Evolutionary conservation across 2,329 filamentous ascomycete species (phyloP).

Genomic region (Colletotrichum coccodes): DNA sequence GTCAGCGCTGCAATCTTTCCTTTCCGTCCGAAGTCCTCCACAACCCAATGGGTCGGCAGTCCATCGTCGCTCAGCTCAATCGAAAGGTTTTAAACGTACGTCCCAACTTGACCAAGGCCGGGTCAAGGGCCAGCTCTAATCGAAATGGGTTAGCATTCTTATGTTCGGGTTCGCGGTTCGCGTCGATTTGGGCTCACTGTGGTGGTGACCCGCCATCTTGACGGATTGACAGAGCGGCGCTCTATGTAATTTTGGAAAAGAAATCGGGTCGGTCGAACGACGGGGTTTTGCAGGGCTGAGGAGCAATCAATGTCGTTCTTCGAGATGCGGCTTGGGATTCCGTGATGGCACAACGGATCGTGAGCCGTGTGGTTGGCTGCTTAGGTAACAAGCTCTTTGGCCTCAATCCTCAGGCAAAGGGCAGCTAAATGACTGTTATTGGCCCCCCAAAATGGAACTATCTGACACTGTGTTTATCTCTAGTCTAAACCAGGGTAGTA

Average conservation of each 20-base stretch:
- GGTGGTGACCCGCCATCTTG: constrained; percentile 36
- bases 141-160: constrained; percentile 14
- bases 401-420: constrained; percentile 17
- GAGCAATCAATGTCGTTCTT: constrained; percentile 4
- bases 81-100: constrained; percentile 47
- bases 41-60: background rate
- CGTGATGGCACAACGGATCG: constrained; percentile 10
- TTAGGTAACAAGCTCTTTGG: constrained; percentile 6
- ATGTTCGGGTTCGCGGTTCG: background rate
- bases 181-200: constrained; percentile 30
- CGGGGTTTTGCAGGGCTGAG: background rate
- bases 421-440: background rate
- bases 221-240: background rate
- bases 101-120: constrained; percentile 56
- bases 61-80: background rate
- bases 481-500: fast-evolving
- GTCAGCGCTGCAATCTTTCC: constrained; percentile 32
- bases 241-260: background rate
- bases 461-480: background rate
- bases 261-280: constrained; percentile 6
- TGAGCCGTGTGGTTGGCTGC: constrained; percentile 11
- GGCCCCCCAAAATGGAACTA: background rate
- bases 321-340: background rate
- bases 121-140: constrained; percentile 57
- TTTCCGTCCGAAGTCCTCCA: background rate